Evolutionary conservation across 202 grass and related monocot genomes (phyloP), one percentile per base, ranked within the genome.

Genomic region (Sporobolus alterniflorus): DNA sequence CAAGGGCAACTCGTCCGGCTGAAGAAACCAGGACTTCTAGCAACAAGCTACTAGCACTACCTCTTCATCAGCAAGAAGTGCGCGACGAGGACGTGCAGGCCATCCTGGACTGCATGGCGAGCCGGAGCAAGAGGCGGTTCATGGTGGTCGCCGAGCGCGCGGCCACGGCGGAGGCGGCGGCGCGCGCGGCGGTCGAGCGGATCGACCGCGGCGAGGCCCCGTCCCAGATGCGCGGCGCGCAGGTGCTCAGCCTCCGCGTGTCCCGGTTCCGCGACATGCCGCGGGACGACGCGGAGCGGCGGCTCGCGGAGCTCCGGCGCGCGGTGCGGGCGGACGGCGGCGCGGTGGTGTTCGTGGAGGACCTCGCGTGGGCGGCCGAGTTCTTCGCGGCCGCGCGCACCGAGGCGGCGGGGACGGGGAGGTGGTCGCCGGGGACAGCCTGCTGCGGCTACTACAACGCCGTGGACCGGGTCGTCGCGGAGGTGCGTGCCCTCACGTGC

Each of bases 331-430:
- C 76, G 31, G 21, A 62, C 9, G 83, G 73, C 8, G 64, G 64
- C 2, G 84, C 89, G 63, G 74, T 94, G 57, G 25, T 95, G 11
- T 81, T 83, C 13, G 67, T 97, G 77, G 89, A 91, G 75, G 91
- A 97, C 87, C 75, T 97, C 46, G 84, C 74, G 42, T 92, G 87
- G 82, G 82, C 55, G n/a, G 87, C 87, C 3, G 94, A 97, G 46
- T 88, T 78, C 74, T 89, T n/a, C n/a, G n/a, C 86, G 82, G 44
- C 69, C 16, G 57, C 14, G 39, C 78, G 72, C 79, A 77, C 47
- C 24, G 75, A 86, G 41, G 80, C 65, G 13, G 81, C 54, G 10
- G 74, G 78, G 55, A 81, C 69, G 30, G 75, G 51, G 3, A 55
- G 30, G 62, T 79, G 76, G 50, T 50, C 77, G 34, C 7, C 74